Conservation (phyloP, 768 basidiomycete genomes). For the Pisolithus marmoratus region DNA sequence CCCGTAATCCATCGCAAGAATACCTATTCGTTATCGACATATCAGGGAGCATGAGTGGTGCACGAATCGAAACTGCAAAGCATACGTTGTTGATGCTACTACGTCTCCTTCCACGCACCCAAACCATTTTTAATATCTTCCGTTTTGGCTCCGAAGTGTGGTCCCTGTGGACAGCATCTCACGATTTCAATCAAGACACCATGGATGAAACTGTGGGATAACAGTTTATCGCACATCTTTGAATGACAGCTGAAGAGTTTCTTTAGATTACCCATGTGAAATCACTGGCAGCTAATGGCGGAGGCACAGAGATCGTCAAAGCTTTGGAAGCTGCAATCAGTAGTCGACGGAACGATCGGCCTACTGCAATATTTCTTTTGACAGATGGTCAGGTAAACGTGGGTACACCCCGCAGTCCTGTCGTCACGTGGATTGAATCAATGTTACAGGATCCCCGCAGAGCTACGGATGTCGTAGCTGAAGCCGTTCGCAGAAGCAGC, state of each 20-base stretch:
- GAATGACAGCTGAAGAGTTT: conserved; percentile 6
- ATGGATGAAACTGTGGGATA: conserved; percentile 33
- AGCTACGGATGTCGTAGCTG: conserved; percentile 15
- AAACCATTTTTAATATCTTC: conserved; percentile 52
- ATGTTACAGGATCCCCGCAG: conserved; percentile 1
- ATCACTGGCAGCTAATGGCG: conserved; percentile 36
- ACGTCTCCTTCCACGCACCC: conserved; percentile 38
- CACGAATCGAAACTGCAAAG: conserved; percentile 43
- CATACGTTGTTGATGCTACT: conserved; percentile 42
- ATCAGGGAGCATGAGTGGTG: conserved; percentile 46
- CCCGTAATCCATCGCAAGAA: conserved; percentile 41
- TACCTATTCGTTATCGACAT: conserved; percentile 59
- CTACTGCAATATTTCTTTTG: conserved; percentile 50
- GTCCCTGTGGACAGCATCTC: conserved; percentile 34
- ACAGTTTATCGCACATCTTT: background rate
- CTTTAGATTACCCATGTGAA: conserved; percentile 36
- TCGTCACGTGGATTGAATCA: background rate
- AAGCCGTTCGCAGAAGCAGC: conserved; percentile 29
- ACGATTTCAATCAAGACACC: conserved; percentile 23
- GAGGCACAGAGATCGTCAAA: conserved; percentile 45
- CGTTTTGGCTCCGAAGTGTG: conserved; percentile 37
- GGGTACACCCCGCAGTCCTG: background rate
- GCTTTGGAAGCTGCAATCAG: conserved; percentile 39
- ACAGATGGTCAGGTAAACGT: conserved; percentile 50
- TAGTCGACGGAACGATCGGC: conserved; percentile 27